These are phyloP conservation scores for Tardiomyces digboiensis DNA, from an alignment of 1,139 yeast species.

Conservation along the genomic window DNA sequence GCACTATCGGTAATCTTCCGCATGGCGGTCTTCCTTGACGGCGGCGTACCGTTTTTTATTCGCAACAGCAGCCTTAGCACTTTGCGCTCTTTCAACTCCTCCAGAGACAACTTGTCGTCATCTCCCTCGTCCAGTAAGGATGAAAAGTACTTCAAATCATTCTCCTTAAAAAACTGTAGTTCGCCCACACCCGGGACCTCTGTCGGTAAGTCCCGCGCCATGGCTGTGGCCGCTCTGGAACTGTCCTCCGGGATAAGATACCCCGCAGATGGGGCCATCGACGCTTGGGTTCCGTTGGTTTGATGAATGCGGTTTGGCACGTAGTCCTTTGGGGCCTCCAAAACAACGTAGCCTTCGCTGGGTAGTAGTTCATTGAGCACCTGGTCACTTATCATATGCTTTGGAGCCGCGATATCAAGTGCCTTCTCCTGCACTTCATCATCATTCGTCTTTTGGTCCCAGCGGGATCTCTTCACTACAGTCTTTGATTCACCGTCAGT, in stretches of 20 bases:
- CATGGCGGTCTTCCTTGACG: constrained; percentile 59
- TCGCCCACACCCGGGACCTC: constrained; percentile 59
- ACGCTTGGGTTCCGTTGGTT: constrained; percentile 12
- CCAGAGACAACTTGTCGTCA: constrained; percentile 32
- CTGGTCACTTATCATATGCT: constrained; percentile 33
- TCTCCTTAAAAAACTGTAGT: constrained; percentile 57
- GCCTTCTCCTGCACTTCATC: constrained; percentile 1
- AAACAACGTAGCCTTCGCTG: constrained; percentile 37
- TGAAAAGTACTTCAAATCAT: constrained; percentile 67
- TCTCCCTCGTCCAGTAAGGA: constrained; percentile 38
- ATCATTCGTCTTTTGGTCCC: constrained; percentile 13
- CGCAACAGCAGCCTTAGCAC: constrained; percentile 56
- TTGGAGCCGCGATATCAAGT: not conserved
- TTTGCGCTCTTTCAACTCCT: constrained; percentile 50
- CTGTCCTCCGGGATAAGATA: constrained; percentile 25
- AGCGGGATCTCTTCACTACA: constrained; percentile 8
- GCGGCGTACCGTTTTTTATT: constrained; percentile 71
- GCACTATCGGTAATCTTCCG: constrained; percentile 61
- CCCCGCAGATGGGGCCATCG: constrained; percentile 14
- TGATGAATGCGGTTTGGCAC: constrained; percentile 25
- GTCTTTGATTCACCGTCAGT: not conserved
- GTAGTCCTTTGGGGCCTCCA: constrained; percentile 41
- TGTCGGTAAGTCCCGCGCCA: constrained; percentile 30
- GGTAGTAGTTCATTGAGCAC: constrained; percentile 47
- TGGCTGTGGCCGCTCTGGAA: constrained; percentile 17